Percentiles rank a stretch among this genome's conserved stretches.
These are phyloP conservation scores for Leccinum subrobustum DNA, from an alignment of 1,284 basidiomycete genomes.

Conservation along the genomic window DNA sequence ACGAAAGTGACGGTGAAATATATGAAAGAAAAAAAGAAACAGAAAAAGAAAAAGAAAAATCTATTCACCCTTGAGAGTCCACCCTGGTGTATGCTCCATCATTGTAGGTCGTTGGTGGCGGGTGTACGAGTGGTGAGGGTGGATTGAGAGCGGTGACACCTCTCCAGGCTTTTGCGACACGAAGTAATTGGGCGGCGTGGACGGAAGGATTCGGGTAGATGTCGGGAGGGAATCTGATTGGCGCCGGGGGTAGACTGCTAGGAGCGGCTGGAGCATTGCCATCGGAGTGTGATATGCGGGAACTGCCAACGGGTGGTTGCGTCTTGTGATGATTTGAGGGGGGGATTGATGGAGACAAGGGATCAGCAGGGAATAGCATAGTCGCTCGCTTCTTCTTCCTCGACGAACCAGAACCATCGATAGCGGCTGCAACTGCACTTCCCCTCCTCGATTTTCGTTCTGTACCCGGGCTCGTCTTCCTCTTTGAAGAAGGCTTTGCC, in stretches of 20 bases:
- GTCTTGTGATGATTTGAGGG: slow-evolving; percentile 13
- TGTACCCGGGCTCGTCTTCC: slow-evolving; percentile 43
- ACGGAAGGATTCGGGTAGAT: slow-evolving; percentile 43
- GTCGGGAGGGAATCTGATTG: slow-evolving; percentile 40
- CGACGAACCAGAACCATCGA: slow-evolving; percentile 35
- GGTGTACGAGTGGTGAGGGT: slow-evolving; percentile 20
- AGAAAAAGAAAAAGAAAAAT: slow-evolving; percentile 2
- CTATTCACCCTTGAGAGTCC: slow-evolving; percentile 33
- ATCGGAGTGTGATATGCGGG: slow-evolving; percentile 22
- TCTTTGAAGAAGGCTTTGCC: slow-evolving; percentile 27
- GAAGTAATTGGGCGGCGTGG: slow-evolving; percentile 52
- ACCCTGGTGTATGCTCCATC: slow-evolving; percentile 25
- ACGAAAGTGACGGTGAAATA: neutral
- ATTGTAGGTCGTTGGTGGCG: slow-evolving; percentile 25
- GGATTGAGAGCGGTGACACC: slow-evolving; percentile 62
- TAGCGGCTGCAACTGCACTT: slow-evolving; percentile 36
- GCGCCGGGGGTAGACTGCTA: slow-evolving; percentile 19
- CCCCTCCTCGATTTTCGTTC: slow-evolving; percentile 46
- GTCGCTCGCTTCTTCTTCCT: slow-evolving; percentile 45
- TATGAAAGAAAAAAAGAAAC: neutral
- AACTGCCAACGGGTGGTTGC: slow-evolving; percentile 17
- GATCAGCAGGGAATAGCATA: slow-evolving; percentile 30
- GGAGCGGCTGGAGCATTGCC: slow-evolving; percentile 24
- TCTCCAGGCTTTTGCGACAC: slow-evolving; percentile 64
- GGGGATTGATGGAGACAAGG: slow-evolving; percentile 21